Evolutionary conservation across 495 filamentous ascomycete genomes (phyloP).

Genomic region (Daldinia vernicosa): DNA sequence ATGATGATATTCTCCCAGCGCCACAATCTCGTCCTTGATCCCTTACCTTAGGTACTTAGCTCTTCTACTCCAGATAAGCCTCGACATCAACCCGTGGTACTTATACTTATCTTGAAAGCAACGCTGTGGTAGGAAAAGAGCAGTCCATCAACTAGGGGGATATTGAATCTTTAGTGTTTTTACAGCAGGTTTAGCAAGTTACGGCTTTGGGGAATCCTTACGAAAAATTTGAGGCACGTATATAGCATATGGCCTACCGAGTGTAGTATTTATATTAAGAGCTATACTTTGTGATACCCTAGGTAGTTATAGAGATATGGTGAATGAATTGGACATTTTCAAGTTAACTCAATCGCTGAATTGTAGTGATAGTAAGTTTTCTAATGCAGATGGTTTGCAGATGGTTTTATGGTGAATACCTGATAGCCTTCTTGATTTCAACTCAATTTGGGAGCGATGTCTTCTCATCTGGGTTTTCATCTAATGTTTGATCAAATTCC

Average conservation of each 20-base stretch:
- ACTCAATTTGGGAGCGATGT: conserved; percentile 7
- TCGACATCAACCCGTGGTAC: not conserved
- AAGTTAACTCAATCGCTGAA: not conserved
- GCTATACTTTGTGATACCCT: not conserved
- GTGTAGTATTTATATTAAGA: not conserved
- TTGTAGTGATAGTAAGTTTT: not conserved
- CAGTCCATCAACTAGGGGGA: not conserved
- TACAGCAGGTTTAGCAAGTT: not conserved
- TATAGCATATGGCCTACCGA: not conserved
- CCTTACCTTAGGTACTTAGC: too few species aligned
- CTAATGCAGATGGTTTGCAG: not conserved
- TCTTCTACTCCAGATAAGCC: not conserved
- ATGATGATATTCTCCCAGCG: not conserved
- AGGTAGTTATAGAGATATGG: not conserved
- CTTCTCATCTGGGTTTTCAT: not conserved
- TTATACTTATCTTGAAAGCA: not conserved
- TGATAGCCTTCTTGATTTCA: not conserved
- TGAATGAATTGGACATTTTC: not conserved
- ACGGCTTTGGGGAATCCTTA: not conserved
- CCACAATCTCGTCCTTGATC: not conserved
- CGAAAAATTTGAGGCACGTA: not conserved
- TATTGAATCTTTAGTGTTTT: not conserved
- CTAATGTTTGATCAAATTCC: conserved; percentile 24
- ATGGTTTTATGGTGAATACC: not conserved
- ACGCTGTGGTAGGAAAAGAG: not conserved